Conservation (phyloP, 2,329 filamentous ascomycete species). For the Dichotomopilus funicola region DNA sequence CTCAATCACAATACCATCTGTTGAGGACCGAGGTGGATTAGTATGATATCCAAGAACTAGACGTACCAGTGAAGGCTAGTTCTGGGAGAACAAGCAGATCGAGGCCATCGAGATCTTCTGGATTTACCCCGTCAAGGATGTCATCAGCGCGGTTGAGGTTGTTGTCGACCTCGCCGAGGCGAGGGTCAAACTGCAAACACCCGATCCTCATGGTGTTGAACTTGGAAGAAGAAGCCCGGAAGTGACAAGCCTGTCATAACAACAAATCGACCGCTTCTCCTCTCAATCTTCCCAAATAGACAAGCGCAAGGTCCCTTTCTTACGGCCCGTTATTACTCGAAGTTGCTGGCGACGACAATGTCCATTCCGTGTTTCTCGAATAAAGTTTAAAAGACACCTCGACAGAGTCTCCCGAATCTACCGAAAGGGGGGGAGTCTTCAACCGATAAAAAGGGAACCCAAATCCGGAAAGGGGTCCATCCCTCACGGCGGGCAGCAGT, state of each 20-base stretch:
- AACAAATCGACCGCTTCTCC: neutral
- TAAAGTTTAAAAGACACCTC: too few relatives aligned
- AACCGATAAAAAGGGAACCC: too few relatives aligned
- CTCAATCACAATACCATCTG: too few relatives aligned
- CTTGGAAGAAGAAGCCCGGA: neutral
- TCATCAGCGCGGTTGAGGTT: conserved; percentile 64
- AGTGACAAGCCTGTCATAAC: neutral
- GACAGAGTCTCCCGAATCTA: too few relatives aligned
- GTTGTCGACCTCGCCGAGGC: conserved; percentile 62
- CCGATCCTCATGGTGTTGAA: conserved; percentile 31
- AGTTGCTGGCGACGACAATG: neutral
- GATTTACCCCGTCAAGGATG: conserved; percentile 48
- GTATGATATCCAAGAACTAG: neutral
- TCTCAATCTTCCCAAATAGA: neutral
- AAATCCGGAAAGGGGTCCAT: too few relatives aligned
- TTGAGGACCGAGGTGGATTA: neutral
- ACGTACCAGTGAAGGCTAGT: conserved; percentile 64
- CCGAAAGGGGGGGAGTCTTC: too few relatives aligned
- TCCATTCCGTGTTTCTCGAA: neutral
- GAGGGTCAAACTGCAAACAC: conserved; percentile 65
- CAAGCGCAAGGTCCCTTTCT: too few relatives aligned
- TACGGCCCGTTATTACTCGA: neutral
- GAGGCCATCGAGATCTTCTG: conserved; percentile 53
- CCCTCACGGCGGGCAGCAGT: neutral
- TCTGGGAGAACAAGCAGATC: conserved; percentile 71